Base-by-base conservation (phyloP, 139 green algal genomes). In the Edaphochlamys debaryana region DNA sequence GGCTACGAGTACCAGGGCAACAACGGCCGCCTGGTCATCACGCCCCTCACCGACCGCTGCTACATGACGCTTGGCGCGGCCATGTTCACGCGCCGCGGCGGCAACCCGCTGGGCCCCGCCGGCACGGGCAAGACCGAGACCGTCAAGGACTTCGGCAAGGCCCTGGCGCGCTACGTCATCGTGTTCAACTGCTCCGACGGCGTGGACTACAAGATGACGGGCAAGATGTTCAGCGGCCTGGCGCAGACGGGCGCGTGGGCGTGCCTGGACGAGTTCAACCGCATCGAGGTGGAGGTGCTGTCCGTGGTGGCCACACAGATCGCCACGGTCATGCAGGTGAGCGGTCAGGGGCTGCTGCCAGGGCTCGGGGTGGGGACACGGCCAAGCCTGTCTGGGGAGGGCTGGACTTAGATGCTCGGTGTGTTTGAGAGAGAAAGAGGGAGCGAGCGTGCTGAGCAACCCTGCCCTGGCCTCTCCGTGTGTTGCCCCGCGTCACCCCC, bases 111-210 rank as follows among this genome's bases (percentile, higher is more conserved):
- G 7, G 94, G 94, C 19, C 94, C 94, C 48, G 94, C 94, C 3
- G 94, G 94, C 13, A 97, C 94, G 15, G 94, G 94, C 66, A 97
- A 97, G 82, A 97, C 94, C 15, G 94, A 97, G 87, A 97, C 94
- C 19, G 93, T 96, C 63, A 94, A 93, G 85, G 89, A 89, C 52
- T 89, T 89, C 45, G 93, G 92, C 48, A 96, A 97, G 86, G 94
- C 94, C 40, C 88, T 97, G 79, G 94, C 92, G 41, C 86, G 92
- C 36, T 95, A 96, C 77, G 91, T 95, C 40, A 95, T 97, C 72
- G 94, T 97, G 36, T 97, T 97, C 90, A 97, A 97, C 88, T 97
- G 94, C 87, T 95, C 91, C 48, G 94, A 97, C 72, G 93, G 93
- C 60, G 91, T 97, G 22, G 93, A 96, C 88, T 96, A 92, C 89